Conservation (phyloP, 2,329 filamentous ascomycete species). For the Colletotrichum chlorophyti region DNA sequence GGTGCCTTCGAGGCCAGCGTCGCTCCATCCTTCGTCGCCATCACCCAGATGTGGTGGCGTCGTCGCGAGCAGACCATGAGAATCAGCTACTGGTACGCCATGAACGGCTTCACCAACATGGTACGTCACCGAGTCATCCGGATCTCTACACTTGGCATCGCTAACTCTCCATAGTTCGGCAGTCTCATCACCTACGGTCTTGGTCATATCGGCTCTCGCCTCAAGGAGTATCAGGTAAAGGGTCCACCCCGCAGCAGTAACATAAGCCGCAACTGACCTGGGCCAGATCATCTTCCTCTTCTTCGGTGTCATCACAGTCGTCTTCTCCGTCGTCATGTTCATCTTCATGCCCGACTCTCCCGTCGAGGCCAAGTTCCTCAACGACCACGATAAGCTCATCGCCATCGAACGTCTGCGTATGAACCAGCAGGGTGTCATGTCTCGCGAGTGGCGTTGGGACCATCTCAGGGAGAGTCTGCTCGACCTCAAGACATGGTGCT, state of each 20-base stretch:
- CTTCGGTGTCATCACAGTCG: slow-evolving; percentile 58
- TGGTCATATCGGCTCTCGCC: slow-evolving; percentile 49
- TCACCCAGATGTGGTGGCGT: slow-evolving; percentile 51
- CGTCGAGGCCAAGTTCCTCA: slow-evolving; percentile 63
- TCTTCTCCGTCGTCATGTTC: slow-evolving; percentile 55
- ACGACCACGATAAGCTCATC: slow-evolving; percentile 60
- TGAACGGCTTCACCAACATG: slow-evolving; percentile 36
- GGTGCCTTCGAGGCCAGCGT: slow-evolving; percentile 56
- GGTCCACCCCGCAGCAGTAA: not conserved
- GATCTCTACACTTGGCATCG: not conserved
- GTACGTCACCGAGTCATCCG: not conserved
- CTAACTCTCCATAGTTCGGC: slow-evolving; percentile 46
- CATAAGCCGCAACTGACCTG: slow-evolving; percentile 22
- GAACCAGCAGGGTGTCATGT: slow-evolving; percentile 54
- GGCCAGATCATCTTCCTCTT: slow-evolving; percentile 59
- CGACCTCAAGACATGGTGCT: slow-evolving; percentile 51
- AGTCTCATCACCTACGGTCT: slow-evolving; percentile 65
- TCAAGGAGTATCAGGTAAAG: slow-evolving; percentile 58
- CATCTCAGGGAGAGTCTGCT: slow-evolving; percentile 46
- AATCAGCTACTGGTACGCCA: slow-evolving; percentile 40
- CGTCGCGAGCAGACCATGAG: slow-evolving; percentile 41
- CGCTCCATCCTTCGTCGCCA: slow-evolving; percentile 54
- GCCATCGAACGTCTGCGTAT: slow-evolving; percentile 63
- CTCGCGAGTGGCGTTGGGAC: slow-evolving; percentile 47
- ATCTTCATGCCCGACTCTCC: slow-evolving; percentile 70